phyloP scores from a whole-genome alignment of 306 rosid genomes.

The Rosa lucieae region DNA sequence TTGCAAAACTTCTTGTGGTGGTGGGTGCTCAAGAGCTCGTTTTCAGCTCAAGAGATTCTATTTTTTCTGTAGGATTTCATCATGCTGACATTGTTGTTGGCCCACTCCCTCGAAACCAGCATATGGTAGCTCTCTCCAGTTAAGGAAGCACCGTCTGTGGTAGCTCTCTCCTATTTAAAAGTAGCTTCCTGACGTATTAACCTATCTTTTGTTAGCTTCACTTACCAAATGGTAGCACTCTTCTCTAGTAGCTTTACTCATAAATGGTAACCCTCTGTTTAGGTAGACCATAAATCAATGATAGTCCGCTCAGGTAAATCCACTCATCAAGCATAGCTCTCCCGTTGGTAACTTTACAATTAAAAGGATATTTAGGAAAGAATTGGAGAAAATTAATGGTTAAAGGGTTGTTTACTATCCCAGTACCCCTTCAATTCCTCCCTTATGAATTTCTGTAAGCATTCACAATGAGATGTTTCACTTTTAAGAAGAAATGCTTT shows the following conservation, averaged over 20 bases:
- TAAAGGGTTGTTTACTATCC: background rate
- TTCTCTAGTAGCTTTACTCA: background rate
- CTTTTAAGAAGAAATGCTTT: background rate
- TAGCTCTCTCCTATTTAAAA: background rate
- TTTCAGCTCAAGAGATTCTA: background rate
- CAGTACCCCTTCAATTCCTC: background rate
- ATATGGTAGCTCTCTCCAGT: background rate
- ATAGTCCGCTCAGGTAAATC: background rate
- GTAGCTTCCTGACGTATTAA: background rate
- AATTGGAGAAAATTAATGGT: background rate
- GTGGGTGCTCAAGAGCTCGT: background rate
- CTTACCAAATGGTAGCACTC: background rate
- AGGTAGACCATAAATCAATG: background rate
- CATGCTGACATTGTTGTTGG: background rate
- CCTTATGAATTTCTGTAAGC: background rate
- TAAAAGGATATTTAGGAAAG: background rate
- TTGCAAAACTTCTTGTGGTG: background rate
- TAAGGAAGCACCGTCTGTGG: background rate
- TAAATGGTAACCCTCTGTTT: background rate
- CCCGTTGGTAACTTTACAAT: background rate
- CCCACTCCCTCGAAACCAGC: background rate
- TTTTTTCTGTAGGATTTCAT: background rate
- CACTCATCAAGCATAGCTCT: background rate
- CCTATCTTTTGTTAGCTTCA: background rate
- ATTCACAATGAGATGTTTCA: background rate